Percentiles rank a stretch among this genome's conserved stretches.
Conservation (phyloP, 2,329 filamentous ascomycete species). For the Epichloe hybrida region DNA sequence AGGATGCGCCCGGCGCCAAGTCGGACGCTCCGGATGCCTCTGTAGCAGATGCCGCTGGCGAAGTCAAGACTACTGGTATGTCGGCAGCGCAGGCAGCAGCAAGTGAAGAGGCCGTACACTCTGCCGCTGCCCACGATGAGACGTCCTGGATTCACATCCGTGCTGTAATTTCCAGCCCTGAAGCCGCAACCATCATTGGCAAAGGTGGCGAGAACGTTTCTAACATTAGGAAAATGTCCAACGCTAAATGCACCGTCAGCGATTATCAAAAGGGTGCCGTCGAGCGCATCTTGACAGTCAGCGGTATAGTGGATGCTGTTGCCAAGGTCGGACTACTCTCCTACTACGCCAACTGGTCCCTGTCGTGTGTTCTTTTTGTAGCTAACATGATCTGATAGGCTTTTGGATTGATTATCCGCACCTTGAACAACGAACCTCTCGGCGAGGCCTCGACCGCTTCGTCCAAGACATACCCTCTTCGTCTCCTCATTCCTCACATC, state of each 20-base stretch:
- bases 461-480: slow-evolving; percentile 94
- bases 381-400: slow-evolving; percentile 42
- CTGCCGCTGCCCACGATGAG: slow-evolving; percentile 63
- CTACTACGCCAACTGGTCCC: not conserved
- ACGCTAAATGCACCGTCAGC: slow-evolving; percentile 96
- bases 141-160: slow-evolving; percentile 94
- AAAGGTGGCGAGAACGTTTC: slow-evolving; percentile 98
- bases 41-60: slow-evolving; percentile 19
- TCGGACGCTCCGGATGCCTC: slow-evolving; percentile 15
- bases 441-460: slow-evolving; percentile 78
- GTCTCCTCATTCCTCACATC: slow-evolving; percentile 89
- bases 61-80: slow-evolving; percentile 11
- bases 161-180: slow-evolving; percentile 91
- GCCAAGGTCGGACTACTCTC: slow-evolving; percentile 57
- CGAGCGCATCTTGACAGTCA: slow-evolving; percentile 94
- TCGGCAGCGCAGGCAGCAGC: slow-evolving; percentile 14
- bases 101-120: slow-evolving; percentile 22
- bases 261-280: slow-evolving; percentile 96
- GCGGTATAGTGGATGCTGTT: slow-evolving; percentile 87
- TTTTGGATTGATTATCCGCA: slow-evolving; percentile 95
- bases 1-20: slow-evolving; percentile 38
- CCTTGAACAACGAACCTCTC: slow-evolving; percentile 91
- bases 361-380: not conserved
- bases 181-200: slow-evolving; percentile 94
- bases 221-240: slow-evolving; percentile 86